Evolutionary conservation across 2,329 filamentous ascomycete species (phyloP).

Genomic region (Fusarium sp.): DNA sequence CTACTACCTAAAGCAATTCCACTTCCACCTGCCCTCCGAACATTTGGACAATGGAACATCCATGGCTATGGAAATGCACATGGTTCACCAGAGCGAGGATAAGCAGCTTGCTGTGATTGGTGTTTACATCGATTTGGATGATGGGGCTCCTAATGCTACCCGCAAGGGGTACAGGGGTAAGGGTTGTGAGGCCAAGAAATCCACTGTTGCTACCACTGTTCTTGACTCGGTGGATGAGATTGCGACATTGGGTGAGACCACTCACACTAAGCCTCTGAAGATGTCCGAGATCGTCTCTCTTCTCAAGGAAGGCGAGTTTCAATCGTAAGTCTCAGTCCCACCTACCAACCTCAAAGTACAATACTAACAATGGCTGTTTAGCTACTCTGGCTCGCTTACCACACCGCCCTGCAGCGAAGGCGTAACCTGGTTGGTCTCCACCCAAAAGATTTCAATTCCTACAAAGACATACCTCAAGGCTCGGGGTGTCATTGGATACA

Average conservation of each 20-base stretch:
- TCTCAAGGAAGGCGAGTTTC: slow-evolving; percentile 46
- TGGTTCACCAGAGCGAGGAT: slow-evolving; percentile 43
- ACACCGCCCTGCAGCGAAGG: slow-evolving; percentile 71
- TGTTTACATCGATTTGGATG: slow-evolving; percentile 42
- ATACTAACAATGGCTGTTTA: slow-evolving; percentile 18
- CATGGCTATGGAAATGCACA: slow-evolving; percentile 48
- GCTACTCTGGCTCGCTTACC: slow-evolving; percentile 69
- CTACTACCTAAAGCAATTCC: slow-evolving; percentile 65
- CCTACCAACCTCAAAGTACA: not conserved
- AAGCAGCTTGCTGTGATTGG: slow-evolving; percentile 47
- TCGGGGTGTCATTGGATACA: slow-evolving; percentile 66
- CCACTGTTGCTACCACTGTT: slow-evolving; percentile 51
- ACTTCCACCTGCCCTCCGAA: slow-evolving; percentile 71
- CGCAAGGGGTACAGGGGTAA: slow-evolving; percentile 1
- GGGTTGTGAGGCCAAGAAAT: slow-evolving; percentile 6
- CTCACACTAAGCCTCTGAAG: slow-evolving; percentile 53
- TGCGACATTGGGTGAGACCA: slow-evolving; percentile 53
- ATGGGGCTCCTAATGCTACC: not conserved
- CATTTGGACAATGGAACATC: slow-evolving; percentile 60
- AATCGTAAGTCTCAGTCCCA: slow-evolving; percentile 36
- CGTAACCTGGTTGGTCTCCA: slow-evolving; percentile 64
- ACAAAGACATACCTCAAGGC: slow-evolving; percentile 62
- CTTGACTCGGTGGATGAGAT: slow-evolving; percentile 50
- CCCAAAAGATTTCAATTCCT: slow-evolving; percentile 59
- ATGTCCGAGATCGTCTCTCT: slow-evolving; percentile 54